A percentile compares a stretch with the other conserved stretches of the same genome.
These are phyloP conservation scores for Sporothrix dimorphospora DNA, from an alignment of 2,329 filamentous ascomycete genomes.

Conservation along the genomic window DNA sequence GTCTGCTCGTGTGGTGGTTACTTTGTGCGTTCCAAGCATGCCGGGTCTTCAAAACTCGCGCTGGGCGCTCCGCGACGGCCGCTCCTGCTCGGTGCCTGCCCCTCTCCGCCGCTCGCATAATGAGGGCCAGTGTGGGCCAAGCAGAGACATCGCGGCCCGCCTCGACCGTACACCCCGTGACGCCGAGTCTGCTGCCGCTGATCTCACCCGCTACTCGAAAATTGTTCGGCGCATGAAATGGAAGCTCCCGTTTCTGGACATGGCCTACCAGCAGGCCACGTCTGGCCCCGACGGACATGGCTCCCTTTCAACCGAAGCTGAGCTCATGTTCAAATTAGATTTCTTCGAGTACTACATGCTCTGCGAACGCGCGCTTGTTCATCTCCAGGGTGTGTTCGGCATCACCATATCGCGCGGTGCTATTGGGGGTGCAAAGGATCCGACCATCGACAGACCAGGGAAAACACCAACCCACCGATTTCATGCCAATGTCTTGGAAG, in stretches of 20 bases:
- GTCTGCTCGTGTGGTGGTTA: neutral
- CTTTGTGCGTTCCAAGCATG: slow-evolving; percentile 16
- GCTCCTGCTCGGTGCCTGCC: slow-evolving; percentile 29
- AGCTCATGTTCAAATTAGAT: slow-evolving; percentile 76
- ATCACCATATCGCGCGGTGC: slow-evolving; percentile 51
- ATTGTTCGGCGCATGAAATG: slow-evolving; percentile 64
- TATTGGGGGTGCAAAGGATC: slow-evolving; percentile 24
- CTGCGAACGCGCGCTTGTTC: slow-evolving; percentile 70
- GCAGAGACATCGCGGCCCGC: neutral
- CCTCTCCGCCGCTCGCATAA: neutral
- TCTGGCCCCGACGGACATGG: slow-evolving; percentile 28
- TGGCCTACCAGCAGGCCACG: slow-evolving; percentile 56
- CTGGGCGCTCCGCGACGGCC: slow-evolving; percentile 28
- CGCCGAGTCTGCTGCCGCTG: slow-evolving; percentile 36
- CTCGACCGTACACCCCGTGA: neutral
- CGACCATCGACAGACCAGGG: slow-evolving; percentile 5
- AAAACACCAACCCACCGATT: slow-evolving; percentile 49
- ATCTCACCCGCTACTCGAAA: slow-evolving; percentile 62
- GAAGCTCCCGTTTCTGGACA: slow-evolving; percentile 64
- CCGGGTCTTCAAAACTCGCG: slow-evolving; percentile 31
- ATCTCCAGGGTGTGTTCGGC: slow-evolving; percentile 66
- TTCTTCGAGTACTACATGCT: slow-evolving; percentile 78
- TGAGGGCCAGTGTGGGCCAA: neutral
- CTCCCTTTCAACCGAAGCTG: slow-evolving; percentile 51
- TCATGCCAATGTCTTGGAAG: slow-evolving; percentile 69